Conservation (phyloP, 75 land plant genomes). For the Cryptomeria japonica region DNA sequence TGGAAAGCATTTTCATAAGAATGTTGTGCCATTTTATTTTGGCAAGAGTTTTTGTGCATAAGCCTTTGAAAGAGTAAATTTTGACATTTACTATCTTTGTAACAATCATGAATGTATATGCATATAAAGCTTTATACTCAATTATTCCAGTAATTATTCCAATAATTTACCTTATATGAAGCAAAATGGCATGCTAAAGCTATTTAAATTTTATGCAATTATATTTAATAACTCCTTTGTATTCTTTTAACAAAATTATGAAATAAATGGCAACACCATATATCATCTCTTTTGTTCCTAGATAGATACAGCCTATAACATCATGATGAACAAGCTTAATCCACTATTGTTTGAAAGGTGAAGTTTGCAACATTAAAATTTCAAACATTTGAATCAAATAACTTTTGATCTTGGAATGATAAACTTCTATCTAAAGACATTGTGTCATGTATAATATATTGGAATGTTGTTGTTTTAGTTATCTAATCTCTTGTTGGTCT, state of each 20-base stretch:
- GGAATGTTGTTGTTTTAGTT: too few relatives aligned
- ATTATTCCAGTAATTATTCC: not conserved
- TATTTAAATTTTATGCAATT: not conserved
- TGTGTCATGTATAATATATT: too few relatives aligned
- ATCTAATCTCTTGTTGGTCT: too few relatives aligned
- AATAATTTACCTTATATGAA: not conserved
- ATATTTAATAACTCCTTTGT: not conserved
- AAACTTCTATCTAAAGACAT: too few relatives aligned
- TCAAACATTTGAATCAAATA: too few relatives aligned
- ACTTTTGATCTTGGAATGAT: too few relatives aligned
- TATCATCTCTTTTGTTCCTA: not conserved
- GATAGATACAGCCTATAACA: not conserved
- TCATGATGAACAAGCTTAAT: too few relatives aligned
- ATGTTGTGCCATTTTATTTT: not conserved
- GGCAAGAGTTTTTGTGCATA: not conserved
- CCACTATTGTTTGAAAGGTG: too few relatives aligned
- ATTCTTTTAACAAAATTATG: constrained; percentile 8
- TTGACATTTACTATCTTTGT: not conserved
- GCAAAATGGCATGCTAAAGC: not conserved
- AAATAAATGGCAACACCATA: not conserved
- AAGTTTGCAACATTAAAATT: too few relatives aligned
- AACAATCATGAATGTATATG: too few relatives aligned
- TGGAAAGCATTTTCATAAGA: not conserved
- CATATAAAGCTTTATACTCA: not conserved
- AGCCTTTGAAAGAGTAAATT: not conserved